These are phyloP conservation scores for Mollisia scopiformis DNA, from an alignment of 2,329 filamentous ascomycete genomes.

Conservation along the genomic window DNA sequence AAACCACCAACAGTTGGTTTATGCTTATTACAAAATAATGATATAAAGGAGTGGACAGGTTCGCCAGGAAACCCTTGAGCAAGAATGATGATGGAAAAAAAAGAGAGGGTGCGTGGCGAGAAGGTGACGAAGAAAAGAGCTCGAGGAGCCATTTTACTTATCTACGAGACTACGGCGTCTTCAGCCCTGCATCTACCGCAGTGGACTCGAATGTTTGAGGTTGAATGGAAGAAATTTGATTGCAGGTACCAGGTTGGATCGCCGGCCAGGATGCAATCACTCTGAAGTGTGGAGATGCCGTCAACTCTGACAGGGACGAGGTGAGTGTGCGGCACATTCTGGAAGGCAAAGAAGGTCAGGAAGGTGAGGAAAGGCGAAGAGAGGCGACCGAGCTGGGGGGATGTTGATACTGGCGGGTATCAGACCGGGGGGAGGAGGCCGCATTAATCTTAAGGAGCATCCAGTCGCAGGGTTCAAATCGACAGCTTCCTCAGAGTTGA, in stretches of 20 bases:
- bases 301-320: slow-evolving; percentile 6
- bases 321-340: slow-evolving; percentile 19
- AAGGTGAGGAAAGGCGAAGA: too few relatives aligned
- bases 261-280: slow-evolving; percentile 40
- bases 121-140: slow-evolving; percentile 23
- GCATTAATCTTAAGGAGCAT: slow-evolving; percentile 28
- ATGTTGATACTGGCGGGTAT: slow-evolving; percentile 15
- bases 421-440: slow-evolving; percentile 16
- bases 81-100: slow-evolving; percentile 11
- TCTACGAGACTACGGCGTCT: slow-evolving; percentile 14
- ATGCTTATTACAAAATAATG: slow-evolving; percentile 24
- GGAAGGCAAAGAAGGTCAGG: slow-evolving; percentile 21
- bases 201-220: slow-evolving; percentile 48
- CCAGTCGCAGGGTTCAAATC: slow-evolving; percentile 24
- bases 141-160: slow-evolving; percentile 27
- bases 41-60: slow-evolving; percentile 35
- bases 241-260: slow-evolving; percentile 44
- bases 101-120: slow-evolving; percentile 9
- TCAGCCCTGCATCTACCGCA: slow-evolving; percentile 21
- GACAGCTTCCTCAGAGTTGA: slow-evolving; percentile 14
- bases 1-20: slow-evolving; percentile 24
- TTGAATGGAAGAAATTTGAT: slow-evolving; percentile 49
- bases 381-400: slow-evolving; percentile 4
- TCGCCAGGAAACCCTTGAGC: slow-evolving; percentile 35
- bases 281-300: slow-evolving; percentile 27